These are phyloP conservation scores for Candida wancherniae DNA, from an alignment of 805 yeast species.

Conservation along the genomic window DNA sequence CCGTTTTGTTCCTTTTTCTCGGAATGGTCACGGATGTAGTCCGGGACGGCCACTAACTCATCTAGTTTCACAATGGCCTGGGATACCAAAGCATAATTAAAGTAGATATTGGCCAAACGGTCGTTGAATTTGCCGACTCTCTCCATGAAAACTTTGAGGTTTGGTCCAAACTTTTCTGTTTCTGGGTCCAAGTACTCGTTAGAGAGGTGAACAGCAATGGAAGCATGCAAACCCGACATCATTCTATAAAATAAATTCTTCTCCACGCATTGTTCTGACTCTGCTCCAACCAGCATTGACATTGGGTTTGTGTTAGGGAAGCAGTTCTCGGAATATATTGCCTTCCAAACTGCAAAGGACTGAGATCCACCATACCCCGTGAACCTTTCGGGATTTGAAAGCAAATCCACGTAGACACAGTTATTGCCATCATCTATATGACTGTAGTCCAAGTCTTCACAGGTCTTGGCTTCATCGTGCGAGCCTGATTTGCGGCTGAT, in stretches of 20 bases:
- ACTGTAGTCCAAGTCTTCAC: conserved; percentile 60
- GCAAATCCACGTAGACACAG: conserved; percentile 79
- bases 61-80: conserved; percentile 68
- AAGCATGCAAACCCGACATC: conserved; percentile 91
- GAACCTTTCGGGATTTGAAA: conserved; percentile 90
- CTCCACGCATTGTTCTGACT: conserved; percentile 61
- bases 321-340: conserved; percentile 89
- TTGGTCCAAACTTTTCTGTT: conserved; percentile 81
- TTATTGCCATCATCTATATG: conserved; percentile 61
- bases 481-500: conserved; percentile 22
- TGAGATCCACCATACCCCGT: conserved; percentile 96
- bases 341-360: conserved; percentile 87
- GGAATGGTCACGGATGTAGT: conserved; percentile 22
- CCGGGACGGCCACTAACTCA: conserved; percentile 26
- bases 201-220: conserved; percentile 88
- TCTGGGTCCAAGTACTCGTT: conserved; percentile 62
- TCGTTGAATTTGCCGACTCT: conserved; percentile 90
- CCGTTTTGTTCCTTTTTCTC: conserved; percentile 21
- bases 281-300: conserved; percentile 29
- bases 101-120: conserved; percentile 81
- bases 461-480: conserved; percentile 16
- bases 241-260: conserved; percentile 84
- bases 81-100: conserved; percentile 84
- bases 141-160: conserved; percentile 73
- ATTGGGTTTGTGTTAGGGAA: conserved; percentile 51